Base-by-base conservation (phyloP, 441 rosid species). In the Hura crepitans region DNA sequence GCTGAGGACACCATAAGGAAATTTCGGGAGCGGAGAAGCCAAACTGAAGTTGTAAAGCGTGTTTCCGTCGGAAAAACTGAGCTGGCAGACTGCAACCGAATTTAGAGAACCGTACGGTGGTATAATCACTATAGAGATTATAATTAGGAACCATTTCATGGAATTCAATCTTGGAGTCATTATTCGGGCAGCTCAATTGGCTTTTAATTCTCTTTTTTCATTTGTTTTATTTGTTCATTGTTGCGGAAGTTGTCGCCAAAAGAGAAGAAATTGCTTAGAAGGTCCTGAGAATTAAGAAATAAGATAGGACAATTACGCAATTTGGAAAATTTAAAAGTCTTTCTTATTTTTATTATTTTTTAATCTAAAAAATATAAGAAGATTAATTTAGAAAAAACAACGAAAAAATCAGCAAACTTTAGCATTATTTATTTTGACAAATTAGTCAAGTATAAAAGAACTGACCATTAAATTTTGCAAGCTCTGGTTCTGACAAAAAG, bases 1-100 rank as follows among this genome's bases (percentile, higher is more conserved):
- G 82, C 97, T 90, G 77, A 89, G 95, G 62, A 79, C 83, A 35
- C 98, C 99, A 42, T 92, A 97, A 75, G 97, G 96, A 37, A 74
- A 87, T 7, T 78, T 84, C 0, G 85, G 83, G 55, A 85, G 65
- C 53, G 95, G 85, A 76, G 97, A 84, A 8, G 86, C 79, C 85
- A 95, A 81, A 82, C 80, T 88, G 80, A 87, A 95, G 83, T 76
- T 78, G 63, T 86, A 90, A 69, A 84, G 79, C 68, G 80, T 86
- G 67, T 79, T 57, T 57, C 86, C 64, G 63, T 82, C 81, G 57
- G 49, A 9, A 80, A 85, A 85, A 66, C 95, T 84, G 79, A 83
- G 75, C 66, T 92, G 83, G 68, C 99, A 95, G 25, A 75, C 69
- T 10, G 79, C 83, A 28, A 8, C 85, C 31, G 90, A 84, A 80